Evolutionary conservation across 192 early-diverging fungal genomes (phyloP), one percentile per base, ranked within the genome.

Genomic region (Backusella tarrabulga): DNA sequence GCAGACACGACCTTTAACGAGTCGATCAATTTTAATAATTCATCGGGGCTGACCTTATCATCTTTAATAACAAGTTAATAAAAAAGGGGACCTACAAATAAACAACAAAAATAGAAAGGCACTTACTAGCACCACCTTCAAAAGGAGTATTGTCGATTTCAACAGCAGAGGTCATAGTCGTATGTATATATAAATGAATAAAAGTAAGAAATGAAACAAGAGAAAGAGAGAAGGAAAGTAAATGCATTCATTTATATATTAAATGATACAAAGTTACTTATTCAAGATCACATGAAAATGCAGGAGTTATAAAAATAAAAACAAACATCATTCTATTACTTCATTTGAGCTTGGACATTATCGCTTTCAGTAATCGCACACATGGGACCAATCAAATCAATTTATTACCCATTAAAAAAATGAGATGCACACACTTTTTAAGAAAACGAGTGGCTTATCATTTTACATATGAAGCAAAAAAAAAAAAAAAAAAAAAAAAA

Each of bases 81-180:
- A 50, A 12, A 60, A 26, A 60, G 12, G 9, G 26, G 21, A 26
- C 11, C 54, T 56, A 56, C n/a, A 56, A 56, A 56, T 21, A 9
- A 56, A 56, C 21, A 56, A 26, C n/a, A 56, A 23, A 23, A 56
- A n/a, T 21, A 44, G 4, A 44, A 44, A 44, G 6, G 19, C 4
- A 32, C 56, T 29, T 63, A 63, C 56, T 29, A 29, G 56, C 56
- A 14, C 56, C 23, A 26, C 56, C 56, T 63, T 63, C 56, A 63
- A 63, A 63, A 63, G 56, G 56, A 63, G 56, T 63, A 63, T 63
- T 63, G 26, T 63, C 56, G 56, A 63, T 63, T 63, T 63, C 56
- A 63, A 63, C 23, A 63, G 56, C 11, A 63, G 56, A 63, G 23
- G 56, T 29, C 56, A 63, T 63, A 26, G 12, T 63, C 14, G 11